phyloP scores from a whole-genome alignment of 1,284 basidiomycete species.

The Irpex sp. region DNA sequence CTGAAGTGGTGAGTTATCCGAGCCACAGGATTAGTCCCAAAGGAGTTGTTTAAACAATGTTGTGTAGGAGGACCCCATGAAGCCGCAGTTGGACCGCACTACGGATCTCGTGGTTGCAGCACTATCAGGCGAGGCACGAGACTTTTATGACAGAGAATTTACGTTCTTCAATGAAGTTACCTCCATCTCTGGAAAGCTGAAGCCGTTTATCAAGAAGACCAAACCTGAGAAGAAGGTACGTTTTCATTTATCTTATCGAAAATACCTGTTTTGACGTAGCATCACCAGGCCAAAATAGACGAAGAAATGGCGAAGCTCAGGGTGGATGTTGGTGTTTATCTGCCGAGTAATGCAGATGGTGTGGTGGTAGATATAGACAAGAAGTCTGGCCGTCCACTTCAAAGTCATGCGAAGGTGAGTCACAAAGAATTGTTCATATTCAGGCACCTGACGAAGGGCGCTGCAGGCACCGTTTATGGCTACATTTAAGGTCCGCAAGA shows the following conservation, averaged over 20 bases:
- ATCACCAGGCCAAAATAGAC: conserved; percentile 88
- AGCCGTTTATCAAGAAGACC: conserved; percentile 93
- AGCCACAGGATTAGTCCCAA: too few relatives aligned
- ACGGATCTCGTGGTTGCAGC: conserved; percentile 79
- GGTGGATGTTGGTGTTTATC: conserved; percentile 92
- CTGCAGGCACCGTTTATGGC: conserved; percentile 97
- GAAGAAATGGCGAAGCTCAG: conserved; percentile 98
- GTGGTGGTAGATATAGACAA: conserved; percentile 96
- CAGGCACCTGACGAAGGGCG: background rate
- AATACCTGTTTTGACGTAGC: background rate
- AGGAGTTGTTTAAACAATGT: too few relatives aligned
- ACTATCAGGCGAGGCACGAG: conserved; percentile 86
- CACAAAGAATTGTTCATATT: background rate
- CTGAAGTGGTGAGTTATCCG: conserved; percentile 62
- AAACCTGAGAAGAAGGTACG: conserved; percentile 95
- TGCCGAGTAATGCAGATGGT: conserved; percentile 97
- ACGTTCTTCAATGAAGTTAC: conserved; percentile 96
- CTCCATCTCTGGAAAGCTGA: conserved; percentile 95
- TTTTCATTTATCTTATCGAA: background rate
- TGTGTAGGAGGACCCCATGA: conserved; percentile 88
- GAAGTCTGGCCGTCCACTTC: conserved; percentile 92
- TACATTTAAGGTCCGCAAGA: conserved; percentile 96
- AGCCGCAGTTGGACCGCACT: conserved; percentile 90
- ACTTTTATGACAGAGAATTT: conserved; percentile 96
- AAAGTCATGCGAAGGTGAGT: conserved; percentile 94